A percentile compares a stretch with the other conserved stretches of the same genome.
Conservation (phyloP, 2,329 filamentous ascomycete genomes). For the Colletotrichum lentis region DNA sequence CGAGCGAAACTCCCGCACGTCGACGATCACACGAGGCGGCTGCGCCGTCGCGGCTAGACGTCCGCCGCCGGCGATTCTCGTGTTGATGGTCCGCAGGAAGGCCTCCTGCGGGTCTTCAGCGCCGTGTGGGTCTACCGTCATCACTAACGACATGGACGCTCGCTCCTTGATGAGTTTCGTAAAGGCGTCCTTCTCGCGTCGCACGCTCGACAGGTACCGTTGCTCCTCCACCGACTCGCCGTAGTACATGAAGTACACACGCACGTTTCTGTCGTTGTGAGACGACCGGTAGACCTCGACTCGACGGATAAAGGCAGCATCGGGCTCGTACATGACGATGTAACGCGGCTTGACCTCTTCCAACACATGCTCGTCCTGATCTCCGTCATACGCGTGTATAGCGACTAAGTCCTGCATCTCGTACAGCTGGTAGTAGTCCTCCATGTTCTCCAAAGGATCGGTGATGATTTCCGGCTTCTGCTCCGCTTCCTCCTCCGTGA, state of each 20-base stretch:
- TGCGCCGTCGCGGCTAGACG: constrained; percentile 82
- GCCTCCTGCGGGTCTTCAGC: constrained; percentile 85
- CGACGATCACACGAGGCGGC: constrained; percentile 90
- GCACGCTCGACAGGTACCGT: constrained; percentile 84
- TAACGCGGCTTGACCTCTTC: constrained; percentile 94
- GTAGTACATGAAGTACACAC: constrained; percentile 98
- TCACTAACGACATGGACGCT: constrained; percentile 87
- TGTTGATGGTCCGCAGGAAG: constrained; percentile 95
- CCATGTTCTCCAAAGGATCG: constrained; percentile 89
- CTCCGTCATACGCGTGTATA: constrained; percentile 92
- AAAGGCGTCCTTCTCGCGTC: constrained; percentile 96
- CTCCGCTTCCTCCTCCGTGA: constrained; percentile 77
- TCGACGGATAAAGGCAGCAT: constrained; percentile 90
- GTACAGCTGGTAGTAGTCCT: constrained; percentile 89
- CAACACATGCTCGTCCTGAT: constrained; percentile 94
- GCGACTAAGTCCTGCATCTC: constrained; percentile 90
- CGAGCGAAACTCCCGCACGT: constrained; percentile 95
- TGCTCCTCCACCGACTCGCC: constrained; percentile 95
- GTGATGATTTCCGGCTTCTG: constrained; percentile 77
- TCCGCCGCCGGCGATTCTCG: constrained; percentile 92
- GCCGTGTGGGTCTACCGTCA: constrained; percentile 75
- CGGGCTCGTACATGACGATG: constrained; percentile 98
- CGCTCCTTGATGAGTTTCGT: constrained; percentile 94
- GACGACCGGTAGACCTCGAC: constrained; percentile 97
- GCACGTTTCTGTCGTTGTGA: constrained; percentile 85